These are phyloP conservation scores for Carex littledalei DNA, from an alignment of 176 grass and related monocot genomes.

Conservation along the genomic window DNA sequence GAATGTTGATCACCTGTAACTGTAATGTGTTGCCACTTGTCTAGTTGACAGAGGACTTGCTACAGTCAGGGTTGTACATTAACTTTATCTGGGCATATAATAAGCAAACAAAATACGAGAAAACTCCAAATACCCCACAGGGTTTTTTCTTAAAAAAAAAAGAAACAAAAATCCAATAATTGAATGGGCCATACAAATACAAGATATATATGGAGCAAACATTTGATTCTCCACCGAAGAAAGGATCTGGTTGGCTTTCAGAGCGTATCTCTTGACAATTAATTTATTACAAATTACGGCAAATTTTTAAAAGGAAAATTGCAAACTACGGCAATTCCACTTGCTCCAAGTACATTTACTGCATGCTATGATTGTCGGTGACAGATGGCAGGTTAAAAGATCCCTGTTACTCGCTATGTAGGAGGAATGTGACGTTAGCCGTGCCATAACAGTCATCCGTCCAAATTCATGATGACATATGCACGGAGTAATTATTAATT, in stretches of 20 bases:
- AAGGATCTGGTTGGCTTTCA: background rate
- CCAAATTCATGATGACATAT: background rate
- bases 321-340: background rate
- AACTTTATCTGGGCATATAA: background rate
- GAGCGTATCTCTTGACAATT: background rate
- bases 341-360: background rate
- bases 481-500: background rate
- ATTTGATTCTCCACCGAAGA: background rate
- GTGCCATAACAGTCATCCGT: background rate
- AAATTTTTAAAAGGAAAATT: background rate
- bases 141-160: too few relatives aligned
- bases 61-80: background rate
- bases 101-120: background rate
- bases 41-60: background rate
- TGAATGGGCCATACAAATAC: background rate
- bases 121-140: background rate
- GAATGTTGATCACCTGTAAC: constrained; percentile 1
- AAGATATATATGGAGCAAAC: background rate
- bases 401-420: background rate
- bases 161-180: background rate
- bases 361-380: background rate
- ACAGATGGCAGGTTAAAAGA: background rate
- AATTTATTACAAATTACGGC: background rate
- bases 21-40: background rate
- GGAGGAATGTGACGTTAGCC: background rate